Evolutionary conservation across 257 asterid genomes (phyloP), one percentile per base, ranked within the genome.

Genomic region (Ligustrum vulgare): DNA sequence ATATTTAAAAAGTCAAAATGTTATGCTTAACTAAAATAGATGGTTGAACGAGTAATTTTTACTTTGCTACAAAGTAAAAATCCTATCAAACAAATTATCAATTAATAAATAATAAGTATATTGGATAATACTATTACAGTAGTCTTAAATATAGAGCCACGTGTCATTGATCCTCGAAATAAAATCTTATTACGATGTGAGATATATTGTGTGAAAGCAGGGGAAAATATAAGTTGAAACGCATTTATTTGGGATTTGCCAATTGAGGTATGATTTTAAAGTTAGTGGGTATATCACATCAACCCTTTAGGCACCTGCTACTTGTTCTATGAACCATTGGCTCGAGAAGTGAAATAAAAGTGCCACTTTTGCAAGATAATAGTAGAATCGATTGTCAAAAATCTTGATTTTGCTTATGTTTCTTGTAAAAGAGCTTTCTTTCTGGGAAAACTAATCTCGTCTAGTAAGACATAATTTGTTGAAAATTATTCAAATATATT

Each of bases 171-270:
- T 13, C 13, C 3, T 39, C 13, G 3, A 39, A 8, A 39, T 12
- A 39, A 39, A 39, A 39, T 39, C 45, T 2, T 37, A 1, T 37
- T 35, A 35, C 6, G 39, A 0, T 35, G 39, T 35, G 47, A 41
- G 84, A 78, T 77, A 87, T 28, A 28, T 28, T 28, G 89, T 88
- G 91, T 84, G 83, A 43, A 83, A 77, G 23, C 39, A 73, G 11
- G 25, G 90, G 77, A 82, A 78, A 73, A 82, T n/a, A 58, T 60
- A 64, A n/a, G 77, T 81, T 75, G 79, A 80, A 75, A 77, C 70
- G 85, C 86, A 77, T 81, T 82, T 73, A 81, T 78, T 36, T 36
- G 83, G 9, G 82, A 77, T 72, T 54, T 78, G 77, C 73, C 72
- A 77, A 81, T 67, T 76, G 58, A 71, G 87, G 84, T 83, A 74